A percentile compares a stretch with the other conserved stretches of the same genome.
Evolutionary conservation across 805 yeast species (phyloP).

Genomic region (Zygosaccharomyces siamensis): DNA sequence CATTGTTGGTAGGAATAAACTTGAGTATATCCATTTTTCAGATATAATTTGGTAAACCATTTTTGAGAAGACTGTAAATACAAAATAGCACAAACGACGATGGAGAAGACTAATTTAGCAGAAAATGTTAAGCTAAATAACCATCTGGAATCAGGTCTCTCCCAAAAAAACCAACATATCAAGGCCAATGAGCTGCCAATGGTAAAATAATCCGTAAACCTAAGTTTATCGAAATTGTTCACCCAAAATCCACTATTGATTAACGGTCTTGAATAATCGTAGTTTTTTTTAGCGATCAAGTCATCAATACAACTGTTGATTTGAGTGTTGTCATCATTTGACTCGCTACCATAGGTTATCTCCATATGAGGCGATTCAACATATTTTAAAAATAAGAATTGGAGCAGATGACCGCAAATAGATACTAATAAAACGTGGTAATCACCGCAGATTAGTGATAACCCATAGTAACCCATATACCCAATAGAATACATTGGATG

Average conservation of each 20-base stretch:
- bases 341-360: conserved; percentile 57
- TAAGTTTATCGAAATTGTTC: conserved; percentile 55
- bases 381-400: conserved; percentile 64
- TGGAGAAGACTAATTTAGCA: conserved; percentile 48
- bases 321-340: conserved; percentile 34
- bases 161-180: conserved; percentile 32
- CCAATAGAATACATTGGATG: conserved; percentile 93
- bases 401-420: conserved; percentile 68
- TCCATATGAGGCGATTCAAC: conserved; percentile 87
- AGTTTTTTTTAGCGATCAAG: conserved; percentile 36
- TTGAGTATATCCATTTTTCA: conserved; percentile 60
- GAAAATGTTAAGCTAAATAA: conserved; percentile 41
- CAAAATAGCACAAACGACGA: conserved; percentile 48
- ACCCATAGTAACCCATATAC: conserved; percentile 80
- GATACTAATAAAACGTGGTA: conserved; percentile 67
- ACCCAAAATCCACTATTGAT: conserved; percentile 44
- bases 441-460: conserved; percentile 70
- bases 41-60: conserved; percentile 58
- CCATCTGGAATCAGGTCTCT: conserved; percentile 23
- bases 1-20: conserved; percentile 66
- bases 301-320: conserved; percentile 33
- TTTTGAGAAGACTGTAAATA: conserved; percentile 55
- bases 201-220: conserved; percentile 60
- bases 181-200: conserved; percentile 43
- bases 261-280: conserved; percentile 50